These are phyloP conservation scores for Melampsora americana DNA, from an alignment of 1,284 basidiomycete genomes.

Conservation along the genomic window DNA sequence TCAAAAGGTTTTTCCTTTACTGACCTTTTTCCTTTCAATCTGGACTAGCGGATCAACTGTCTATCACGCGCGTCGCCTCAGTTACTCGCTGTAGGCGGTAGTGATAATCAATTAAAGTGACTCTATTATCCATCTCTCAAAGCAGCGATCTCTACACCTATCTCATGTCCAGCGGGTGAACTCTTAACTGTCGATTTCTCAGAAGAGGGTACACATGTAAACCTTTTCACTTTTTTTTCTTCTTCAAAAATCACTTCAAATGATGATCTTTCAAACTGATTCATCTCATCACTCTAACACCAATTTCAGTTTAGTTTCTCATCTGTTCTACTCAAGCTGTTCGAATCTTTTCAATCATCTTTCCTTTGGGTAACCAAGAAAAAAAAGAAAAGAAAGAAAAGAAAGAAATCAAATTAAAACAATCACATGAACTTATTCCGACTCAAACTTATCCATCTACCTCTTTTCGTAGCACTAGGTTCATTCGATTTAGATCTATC, in stretches of 20 bases:
- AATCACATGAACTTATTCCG: neutral
- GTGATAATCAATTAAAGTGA: slow-evolving; percentile 32
- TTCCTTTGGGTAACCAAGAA: neutral
- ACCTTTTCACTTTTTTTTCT: neutral
- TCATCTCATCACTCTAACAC: no score
- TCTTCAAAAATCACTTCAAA: no score
- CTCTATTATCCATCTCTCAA: slow-evolving; percentile 32
- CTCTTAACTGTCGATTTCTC: neutral
- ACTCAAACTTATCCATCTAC: neutral
- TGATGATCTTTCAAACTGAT: neutral
- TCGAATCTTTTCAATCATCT: neutral
- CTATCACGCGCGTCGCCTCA: slow-evolving; percentile 11
- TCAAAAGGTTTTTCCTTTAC: neutral
- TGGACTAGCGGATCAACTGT: slow-evolving; percentile 16
- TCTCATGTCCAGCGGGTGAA: neutral
- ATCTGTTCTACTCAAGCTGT: neutral
- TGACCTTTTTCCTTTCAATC: slow-evolving; percentile 8
- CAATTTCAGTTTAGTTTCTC: no score
- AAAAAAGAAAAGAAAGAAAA: no score
- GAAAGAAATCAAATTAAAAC: neutral
- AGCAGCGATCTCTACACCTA: neutral
- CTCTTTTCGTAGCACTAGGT: neutral
- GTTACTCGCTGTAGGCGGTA: slow-evolving; percentile 38
- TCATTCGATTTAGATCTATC: neutral
- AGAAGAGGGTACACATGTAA: neutral